A percentile compares a stretch with the other conserved stretches of the same genome.
Conservation (phyloP, 306 rosid genomes). For the Carpinus fangiana region DNA sequence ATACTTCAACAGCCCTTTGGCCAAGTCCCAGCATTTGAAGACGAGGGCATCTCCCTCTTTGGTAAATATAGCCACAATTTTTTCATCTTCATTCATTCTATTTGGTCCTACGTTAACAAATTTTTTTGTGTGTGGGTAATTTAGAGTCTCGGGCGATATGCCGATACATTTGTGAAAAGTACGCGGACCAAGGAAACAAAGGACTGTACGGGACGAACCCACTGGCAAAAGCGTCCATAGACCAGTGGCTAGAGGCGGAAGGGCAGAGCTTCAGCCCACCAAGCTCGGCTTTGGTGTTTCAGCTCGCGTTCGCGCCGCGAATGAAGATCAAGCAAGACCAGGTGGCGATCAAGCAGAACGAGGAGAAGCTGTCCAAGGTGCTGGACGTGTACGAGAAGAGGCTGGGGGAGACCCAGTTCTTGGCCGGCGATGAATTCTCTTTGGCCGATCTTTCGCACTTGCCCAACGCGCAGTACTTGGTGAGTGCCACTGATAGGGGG, state of each 20-base stretch:
- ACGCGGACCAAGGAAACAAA: slow-evolving; percentile 54
- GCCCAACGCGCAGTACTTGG: slow-evolving; percentile 69
- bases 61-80: slow-evolving; percentile 38
- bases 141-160: slow-evolving; percentile 83
- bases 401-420: slow-evolving; percentile 56
- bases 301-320: slow-evolving; percentile 77
- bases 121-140: neutral
- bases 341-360: slow-evolving; percentile 46
- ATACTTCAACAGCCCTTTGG: slow-evolving; percentile 63
- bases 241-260: slow-evolving; percentile 87
- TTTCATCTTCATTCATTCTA: neutral
- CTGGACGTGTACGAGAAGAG: slow-evolving; percentile 65
- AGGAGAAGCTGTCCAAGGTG: slow-evolving; percentile 64
- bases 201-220: slow-evolving; percentile 65
- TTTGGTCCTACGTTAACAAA: neutral
- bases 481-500: slow-evolving; percentile 33
- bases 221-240: slow-evolving; percentile 67
- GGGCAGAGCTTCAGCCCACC: slow-evolving; percentile 81
- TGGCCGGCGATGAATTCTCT: slow-evolving; percentile 77
- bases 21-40: slow-evolving; percentile 90
- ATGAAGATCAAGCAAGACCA: slow-evolving; percentile 76
- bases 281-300: slow-evolving; percentile 60
- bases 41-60: slow-evolving; percentile 57
- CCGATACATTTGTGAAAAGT: slow-evolving; percentile 79
- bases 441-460: slow-evolving; percentile 88